Conservation (phyloP, 2,329 filamentous ascomycete species). For the Seiridium cupressi region DNA sequence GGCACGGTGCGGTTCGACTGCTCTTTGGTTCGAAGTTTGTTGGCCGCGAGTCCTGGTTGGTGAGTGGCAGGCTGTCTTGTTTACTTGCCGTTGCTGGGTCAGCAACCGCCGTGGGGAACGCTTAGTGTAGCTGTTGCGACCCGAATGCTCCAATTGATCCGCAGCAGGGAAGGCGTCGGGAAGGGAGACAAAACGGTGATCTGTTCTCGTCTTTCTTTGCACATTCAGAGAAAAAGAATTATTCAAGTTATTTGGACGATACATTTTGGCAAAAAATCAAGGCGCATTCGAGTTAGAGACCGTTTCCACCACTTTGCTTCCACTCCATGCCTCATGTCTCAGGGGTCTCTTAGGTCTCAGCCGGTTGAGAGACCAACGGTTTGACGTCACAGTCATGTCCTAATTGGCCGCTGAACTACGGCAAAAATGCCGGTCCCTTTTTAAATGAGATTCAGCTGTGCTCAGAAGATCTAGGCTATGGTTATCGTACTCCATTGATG, state of each 20-base stretch:
- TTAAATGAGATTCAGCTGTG: too few species aligned
- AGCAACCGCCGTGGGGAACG: not conserved
- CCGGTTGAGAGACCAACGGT: not conserved
- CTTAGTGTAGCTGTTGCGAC: not conserved
- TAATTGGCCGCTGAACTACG: not conserved
- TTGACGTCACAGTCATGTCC: not conserved
- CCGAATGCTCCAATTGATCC: not conserved
- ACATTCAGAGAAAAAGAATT: not conserved
- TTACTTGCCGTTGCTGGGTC: slow-evolving; percentile 8
- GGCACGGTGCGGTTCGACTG: slow-evolving; percentile 3
- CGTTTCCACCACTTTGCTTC: not conserved
- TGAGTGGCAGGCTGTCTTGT: slow-evolving; percentile 1
- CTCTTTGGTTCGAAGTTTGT: not conserved
- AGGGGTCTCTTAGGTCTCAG: not conserved
- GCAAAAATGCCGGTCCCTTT: not conserved
- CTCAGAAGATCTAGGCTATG: too few species aligned
- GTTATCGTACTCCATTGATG: too few species aligned
- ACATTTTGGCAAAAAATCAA: not conserved
- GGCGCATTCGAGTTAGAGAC: not conserved
- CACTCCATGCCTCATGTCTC: not conserved
- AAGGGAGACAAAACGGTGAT: too few species aligned
- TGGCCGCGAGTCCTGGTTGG: slow-evolving; percentile 1
- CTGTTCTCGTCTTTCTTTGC: too few species aligned
- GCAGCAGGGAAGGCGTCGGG: too few species aligned
- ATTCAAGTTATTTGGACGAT: not conserved